A percentile compares a stretch with the other conserved stretches of the same genome.
Evolutionary conservation across 371 early-diverging fungal species (phyloP).

Genomic region (Rhizopus microsporus): DNA sequence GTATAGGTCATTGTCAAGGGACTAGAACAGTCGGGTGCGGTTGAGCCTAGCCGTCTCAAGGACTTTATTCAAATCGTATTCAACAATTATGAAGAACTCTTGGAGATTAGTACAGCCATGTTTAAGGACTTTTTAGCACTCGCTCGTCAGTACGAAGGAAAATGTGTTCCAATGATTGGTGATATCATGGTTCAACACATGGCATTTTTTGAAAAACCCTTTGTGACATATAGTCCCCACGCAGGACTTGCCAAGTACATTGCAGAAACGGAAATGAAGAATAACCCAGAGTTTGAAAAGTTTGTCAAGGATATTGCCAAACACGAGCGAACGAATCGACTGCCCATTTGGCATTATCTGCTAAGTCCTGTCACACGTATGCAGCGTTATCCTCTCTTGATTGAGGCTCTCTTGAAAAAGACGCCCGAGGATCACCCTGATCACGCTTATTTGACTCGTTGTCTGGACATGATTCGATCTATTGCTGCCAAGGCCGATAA

Average conservation of each 20-base stretch:
- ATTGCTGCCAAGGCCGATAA: slow-evolving; percentile 46
- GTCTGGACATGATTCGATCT: slow-evolving; percentile 56
- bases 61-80: slow-evolving; percentile 81
- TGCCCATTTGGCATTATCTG: slow-evolving; percentile 60
- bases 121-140: slow-evolving; percentile 65
- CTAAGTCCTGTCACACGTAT: slow-evolving; percentile 81
- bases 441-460: slow-evolving; percentile 71
- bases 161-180: slow-evolving; percentile 80
- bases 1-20: slow-evolving; percentile 37
- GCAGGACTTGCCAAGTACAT: slow-evolving; percentile 83
- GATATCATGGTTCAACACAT: slow-evolving; percentile 83
- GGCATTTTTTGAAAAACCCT: slow-evolving; percentile 73
- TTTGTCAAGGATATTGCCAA: slow-evolving; percentile 71
- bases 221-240: slow-evolving; percentile 87
- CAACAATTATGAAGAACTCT: slow-evolving; percentile 76
- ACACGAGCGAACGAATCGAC: slow-evolving; percentile 62
- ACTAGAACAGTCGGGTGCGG: slow-evolving; percentile 28
- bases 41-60: slow-evolving; percentile 58
- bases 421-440: slow-evolving; percentile 87
- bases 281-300: slow-evolving; percentile 68
- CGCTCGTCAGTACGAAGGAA: slow-evolving; percentile 61
- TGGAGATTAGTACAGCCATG: slow-evolving; percentile 73
- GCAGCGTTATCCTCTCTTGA: slow-evolving; percentile 87
- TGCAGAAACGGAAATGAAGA: slow-evolving; percentile 71
- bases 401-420: slow-evolving; percentile 82